Evolutionary conservation across 441 rosid species (phyloP).

Genomic region (Metrosideros polymorpha): DNA sequence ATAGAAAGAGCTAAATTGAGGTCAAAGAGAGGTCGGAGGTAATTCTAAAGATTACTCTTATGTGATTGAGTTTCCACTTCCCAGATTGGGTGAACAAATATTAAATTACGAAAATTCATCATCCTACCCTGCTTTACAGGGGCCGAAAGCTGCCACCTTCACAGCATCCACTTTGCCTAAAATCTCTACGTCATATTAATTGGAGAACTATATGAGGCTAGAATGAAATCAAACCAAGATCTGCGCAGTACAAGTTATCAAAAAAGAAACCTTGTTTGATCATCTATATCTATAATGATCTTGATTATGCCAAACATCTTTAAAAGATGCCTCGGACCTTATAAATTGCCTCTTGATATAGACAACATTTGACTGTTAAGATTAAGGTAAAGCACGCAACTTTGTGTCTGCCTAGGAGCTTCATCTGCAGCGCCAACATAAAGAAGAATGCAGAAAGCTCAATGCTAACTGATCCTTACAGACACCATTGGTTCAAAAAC

Average conservation of each 20-base stretch:
- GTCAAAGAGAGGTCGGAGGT: neutral
- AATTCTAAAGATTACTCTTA: neutral
- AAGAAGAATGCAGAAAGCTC: neutral
- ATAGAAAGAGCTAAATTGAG: neutral
- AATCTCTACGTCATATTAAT: neutral
- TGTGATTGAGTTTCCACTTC: neutral
- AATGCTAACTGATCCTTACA: neutral
- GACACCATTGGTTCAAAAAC: neutral
- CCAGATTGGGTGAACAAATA: neutral
- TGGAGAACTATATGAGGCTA: neutral
- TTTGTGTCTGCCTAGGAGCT: neutral
- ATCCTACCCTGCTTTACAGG: neutral
- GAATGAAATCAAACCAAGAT: neutral
- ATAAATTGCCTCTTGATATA: neutral
- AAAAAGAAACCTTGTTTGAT: neutral
- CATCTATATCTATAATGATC: neutral
- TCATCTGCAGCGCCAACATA: neutral
- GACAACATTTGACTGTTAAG: neutral
- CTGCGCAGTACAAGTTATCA: neutral
- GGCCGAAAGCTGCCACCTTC: neutral
- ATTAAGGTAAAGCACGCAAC: neutral
- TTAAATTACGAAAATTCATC: neutral
- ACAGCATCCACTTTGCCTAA: neutral
- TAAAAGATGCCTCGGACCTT: neutral
- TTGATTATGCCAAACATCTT: neutral